Evolutionary conservation across 148 eudicot genomes (phyloP).

Genomic region (Chenopodium formosanum): DNA sequence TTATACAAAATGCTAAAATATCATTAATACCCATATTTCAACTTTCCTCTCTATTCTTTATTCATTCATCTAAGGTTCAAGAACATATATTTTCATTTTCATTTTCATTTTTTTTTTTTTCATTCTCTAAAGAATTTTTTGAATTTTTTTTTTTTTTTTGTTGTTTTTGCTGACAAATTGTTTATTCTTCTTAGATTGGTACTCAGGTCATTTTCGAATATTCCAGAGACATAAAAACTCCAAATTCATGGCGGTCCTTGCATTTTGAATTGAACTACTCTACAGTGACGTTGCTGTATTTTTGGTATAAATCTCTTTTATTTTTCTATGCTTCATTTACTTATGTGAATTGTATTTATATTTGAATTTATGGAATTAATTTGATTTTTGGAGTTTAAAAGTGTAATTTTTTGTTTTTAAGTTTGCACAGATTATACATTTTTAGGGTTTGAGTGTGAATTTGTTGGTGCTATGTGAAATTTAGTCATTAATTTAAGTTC

Average conservation of each 20-base stretch:
- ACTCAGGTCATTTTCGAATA: constrained; percentile 15
- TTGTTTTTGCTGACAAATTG: not conserved
- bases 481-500: not conserved
- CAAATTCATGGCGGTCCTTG: constrained; percentile 14
- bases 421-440: constrained; percentile 6
- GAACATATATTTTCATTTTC: not conserved
- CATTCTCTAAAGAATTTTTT: no score
- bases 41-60: not conserved
- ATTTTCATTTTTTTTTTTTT: no score
- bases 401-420: not conserved
- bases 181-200: constrained; percentile 6
- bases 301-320: constrained; percentile 22
- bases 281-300: constrained; percentile 19
- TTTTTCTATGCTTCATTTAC: not conserved
- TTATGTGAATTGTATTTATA: not conserved
- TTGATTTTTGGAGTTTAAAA: not conserved
- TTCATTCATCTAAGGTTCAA: constrained; percentile 20
- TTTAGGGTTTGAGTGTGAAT: constrained; percentile 25
- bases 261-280: constrained; percentile 17
- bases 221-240: not conserved
- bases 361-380: not conserved
- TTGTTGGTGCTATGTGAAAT: constrained; percentile 9
- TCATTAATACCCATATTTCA: constrained; percentile 11
- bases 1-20: constrained; percentile 12
- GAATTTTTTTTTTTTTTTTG: no score